These are phyloP conservation scores for Pyricularia sp. DNA, from an alignment of 2,329 filamentous ascomycete genomes.

Conservation along the genomic window DNA sequence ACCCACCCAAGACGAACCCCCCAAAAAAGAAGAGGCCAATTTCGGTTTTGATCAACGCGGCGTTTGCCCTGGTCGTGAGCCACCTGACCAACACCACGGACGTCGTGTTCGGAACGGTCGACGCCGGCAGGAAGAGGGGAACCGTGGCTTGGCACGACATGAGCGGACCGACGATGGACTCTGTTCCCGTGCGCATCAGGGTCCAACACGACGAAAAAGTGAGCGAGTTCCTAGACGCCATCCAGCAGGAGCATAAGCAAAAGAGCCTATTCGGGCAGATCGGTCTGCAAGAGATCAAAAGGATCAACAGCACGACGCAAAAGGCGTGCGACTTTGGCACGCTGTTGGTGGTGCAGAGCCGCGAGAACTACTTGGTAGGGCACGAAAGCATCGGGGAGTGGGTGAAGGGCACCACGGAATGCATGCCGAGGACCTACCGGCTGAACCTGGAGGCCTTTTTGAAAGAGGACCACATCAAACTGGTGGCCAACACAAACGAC, in stretches of 20 bases:
- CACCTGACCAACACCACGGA: neutral
- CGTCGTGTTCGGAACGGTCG: slow-evolving; percentile 17
- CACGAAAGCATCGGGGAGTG: too few species aligned
- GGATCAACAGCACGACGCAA: neutral
- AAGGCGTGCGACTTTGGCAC: neutral
- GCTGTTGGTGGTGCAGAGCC: neutral
- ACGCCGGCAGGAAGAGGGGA: slow-evolving; percentile 18
- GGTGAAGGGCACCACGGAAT: too few species aligned
- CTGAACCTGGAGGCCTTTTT: neutral
- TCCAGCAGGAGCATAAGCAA: neutral
- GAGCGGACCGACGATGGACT: slow-evolving; percentile 20
- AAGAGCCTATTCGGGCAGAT: neutral
- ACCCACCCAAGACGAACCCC: too few species aligned
- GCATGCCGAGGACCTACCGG: too few species aligned
- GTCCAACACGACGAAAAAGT: slow-evolving; percentile 5
- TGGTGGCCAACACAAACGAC: neutral
- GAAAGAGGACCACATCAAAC: neutral
- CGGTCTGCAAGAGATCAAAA: neutral
- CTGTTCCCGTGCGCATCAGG: slow-evolving; percentile 17
- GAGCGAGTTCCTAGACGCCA: neutral
- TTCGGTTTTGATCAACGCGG: neutral
- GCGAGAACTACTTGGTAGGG: too few species aligned
- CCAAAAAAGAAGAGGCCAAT: too few species aligned
- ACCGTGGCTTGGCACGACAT: slow-evolving; percentile 16
- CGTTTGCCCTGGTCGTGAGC: neutral